Conservation (phyloP, 306 rosid genomes). For the Dicorynia guianensis region DNA sequence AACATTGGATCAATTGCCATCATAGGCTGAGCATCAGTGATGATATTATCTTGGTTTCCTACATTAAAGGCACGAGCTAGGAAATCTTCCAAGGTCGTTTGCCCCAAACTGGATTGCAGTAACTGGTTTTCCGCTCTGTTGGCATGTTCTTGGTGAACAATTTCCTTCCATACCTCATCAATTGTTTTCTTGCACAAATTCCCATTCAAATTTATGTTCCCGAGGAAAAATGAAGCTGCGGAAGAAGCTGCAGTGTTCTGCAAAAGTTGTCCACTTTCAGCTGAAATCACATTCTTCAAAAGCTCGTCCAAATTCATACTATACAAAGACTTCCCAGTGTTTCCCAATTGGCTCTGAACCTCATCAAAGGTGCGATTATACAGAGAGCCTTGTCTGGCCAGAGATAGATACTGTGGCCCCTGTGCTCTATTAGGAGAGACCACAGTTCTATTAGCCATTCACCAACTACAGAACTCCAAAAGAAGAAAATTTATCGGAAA, state of each 20-base stretch:
- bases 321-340: slow-evolving; percentile 40
- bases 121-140: slow-evolving; percentile 1
- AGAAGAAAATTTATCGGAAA: background rate
- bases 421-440: slow-evolving; percentile 44
- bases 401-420: slow-evolving; percentile 34
- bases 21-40: slow-evolving; percentile 18
- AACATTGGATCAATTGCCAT: slow-evolving; percentile 46
- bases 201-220: slow-evolving; percentile 42
- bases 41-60: slow-evolving; percentile 18
- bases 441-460: slow-evolving; percentile 39
- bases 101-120: slow-evolving; percentile 40
- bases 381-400: slow-evolving; percentile 32
- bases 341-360: slow-evolving; percentile 48
- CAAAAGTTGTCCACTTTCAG: slow-evolving; percentile 46
- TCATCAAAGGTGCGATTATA: slow-evolving; percentile 45
- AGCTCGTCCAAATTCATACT: slow-evolving; percentile 50
- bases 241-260: slow-evolving; percentile 52
- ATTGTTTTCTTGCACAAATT: slow-evolving; percentile 37
- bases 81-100: slow-evolving; percentile 40
- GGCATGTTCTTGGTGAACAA: slow-evolving; percentile 35
- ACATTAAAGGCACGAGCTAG: slow-evolving; percentile 3
- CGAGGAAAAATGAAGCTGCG: slow-evolving; percentile 33
- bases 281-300: slow-evolving; percentile 42
- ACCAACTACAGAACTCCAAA: background rate
- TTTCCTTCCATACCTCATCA: slow-evolving; percentile 40